A percentile compares a stretch with the other conserved stretches of the same genome.
Conservation (phyloP, 1,284 basidiomycete species). For the Pterulicium gracile region DNA sequence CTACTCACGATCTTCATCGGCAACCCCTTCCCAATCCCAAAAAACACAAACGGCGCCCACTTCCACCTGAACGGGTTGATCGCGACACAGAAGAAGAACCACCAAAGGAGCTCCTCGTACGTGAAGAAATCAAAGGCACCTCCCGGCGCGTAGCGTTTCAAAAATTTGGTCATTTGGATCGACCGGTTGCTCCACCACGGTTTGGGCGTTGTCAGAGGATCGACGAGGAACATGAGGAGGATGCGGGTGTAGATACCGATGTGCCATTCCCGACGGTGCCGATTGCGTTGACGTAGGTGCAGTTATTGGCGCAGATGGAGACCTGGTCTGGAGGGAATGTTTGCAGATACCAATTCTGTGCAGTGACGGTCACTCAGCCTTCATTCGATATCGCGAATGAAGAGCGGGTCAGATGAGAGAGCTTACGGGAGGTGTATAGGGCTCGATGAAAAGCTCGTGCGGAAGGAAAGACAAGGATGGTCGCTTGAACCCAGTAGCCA, state of each 20-base stretch:
- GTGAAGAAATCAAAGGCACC: slow-evolving; percentile 55
- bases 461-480: slow-evolving; percentile 47
- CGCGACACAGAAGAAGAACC: slow-evolving; percentile 11
- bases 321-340: slow-evolving; percentile 53
- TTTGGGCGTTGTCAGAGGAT: slow-evolving; percentile 36
- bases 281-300: slow-evolving; percentile 42
- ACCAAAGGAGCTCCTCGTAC: slow-evolving; percentile 39
- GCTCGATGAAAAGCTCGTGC: slow-evolving; percentile 48
- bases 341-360: slow-evolving; percentile 52
- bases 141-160: slow-evolving; percentile 44
- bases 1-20: slow-evolving; percentile 9
- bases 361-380: slow-evolving; percentile 12
- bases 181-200: slow-evolving; percentile 53
- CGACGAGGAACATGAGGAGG: slow-evolving; percentile 46
- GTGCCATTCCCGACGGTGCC: slow-evolving; percentile 20
- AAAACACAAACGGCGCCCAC: slow-evolving; percentile 12
- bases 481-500: slow-evolving; percentile 52
- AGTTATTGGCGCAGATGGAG: slow-evolving; percentile 48
- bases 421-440: slow-evolving; percentile 27
- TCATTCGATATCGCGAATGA: neutral
- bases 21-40: slow-evolving; percentile 9
- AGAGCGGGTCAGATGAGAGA: neutral
- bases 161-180: slow-evolving; percentile 49
- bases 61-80: slow-evolving; percentile 13
- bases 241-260: slow-evolving; percentile 37